Conservation (phyloP, 2,329 filamentous ascomycete species). For the Apiospora sp. region DNA sequence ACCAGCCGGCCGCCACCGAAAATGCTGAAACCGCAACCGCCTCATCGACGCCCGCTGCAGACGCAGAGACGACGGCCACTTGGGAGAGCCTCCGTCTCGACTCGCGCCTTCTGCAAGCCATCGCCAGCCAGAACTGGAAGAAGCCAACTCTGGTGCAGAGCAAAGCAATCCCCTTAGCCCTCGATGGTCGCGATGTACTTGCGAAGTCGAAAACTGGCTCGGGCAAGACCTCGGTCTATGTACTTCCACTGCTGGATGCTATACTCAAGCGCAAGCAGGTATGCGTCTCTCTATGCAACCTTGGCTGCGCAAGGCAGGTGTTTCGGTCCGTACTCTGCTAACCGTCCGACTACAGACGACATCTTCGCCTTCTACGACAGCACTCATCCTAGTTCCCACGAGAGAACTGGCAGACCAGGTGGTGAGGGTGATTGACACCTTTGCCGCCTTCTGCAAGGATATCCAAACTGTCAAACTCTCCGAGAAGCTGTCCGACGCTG, state of each 20-base stretch:
- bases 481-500: conserved; percentile 87
- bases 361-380: conserved; percentile 65
- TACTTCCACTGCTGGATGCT: conserved; percentile 85
- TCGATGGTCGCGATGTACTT: conserved; percentile 88
- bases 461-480: conserved; percentile 86
- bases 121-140: conserved; percentile 84
- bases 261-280: conserved; percentile 82
- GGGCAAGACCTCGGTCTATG: conserved; percentile 96
- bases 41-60: background rate
- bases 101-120: conserved; percentile 82
- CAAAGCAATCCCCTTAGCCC: conserved; percentile 84
- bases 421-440: conserved; percentile 76
- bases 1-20: conserved; percentile 47
- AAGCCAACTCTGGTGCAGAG: conserved; percentile 89
- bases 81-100: conserved; percentile 86
- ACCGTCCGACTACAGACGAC: conserved; percentile 51
- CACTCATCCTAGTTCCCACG: conserved; percentile 92
- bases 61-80: conserved; percentile 46
- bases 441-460: conserved; percentile 86
- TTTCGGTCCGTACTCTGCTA: conserved; percentile 10
- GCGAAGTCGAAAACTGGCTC: conserved; percentile 95
- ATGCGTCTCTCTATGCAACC: conserved; percentile 31
- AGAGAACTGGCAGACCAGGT: conserved; percentile 95
- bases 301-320: background rate
- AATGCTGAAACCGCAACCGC: conserved; percentile 24